A percentile compares a stretch with the other conserved stretches of the same genome.
phyloP scores from a whole-genome alignment of 805 yeast species.

The Diddensiella transvaalensis region DNA sequence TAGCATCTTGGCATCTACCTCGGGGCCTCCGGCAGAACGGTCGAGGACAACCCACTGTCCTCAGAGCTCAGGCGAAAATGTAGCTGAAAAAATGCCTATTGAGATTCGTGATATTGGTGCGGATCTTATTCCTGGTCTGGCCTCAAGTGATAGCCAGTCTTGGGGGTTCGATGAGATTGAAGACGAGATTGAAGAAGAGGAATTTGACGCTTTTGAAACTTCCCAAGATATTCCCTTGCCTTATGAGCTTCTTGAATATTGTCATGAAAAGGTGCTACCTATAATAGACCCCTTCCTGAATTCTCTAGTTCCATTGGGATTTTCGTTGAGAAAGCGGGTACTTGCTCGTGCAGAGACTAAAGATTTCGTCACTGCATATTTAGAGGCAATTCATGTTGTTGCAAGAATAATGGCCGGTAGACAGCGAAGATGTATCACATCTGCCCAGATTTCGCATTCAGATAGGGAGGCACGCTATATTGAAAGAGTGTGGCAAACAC shows the following conservation, averaged over 20 bases:
- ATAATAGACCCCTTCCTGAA: constrained; percentile 16
- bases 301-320: constrained; percentile 21
- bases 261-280: constrained; percentile 23
- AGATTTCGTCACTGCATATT: constrained; percentile 20
- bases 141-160: not conserved
- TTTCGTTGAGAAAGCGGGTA: constrained; percentile 21
- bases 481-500: constrained; percentile 20
- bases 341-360: constrained; percentile 23
- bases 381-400: constrained; percentile 22
- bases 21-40: not conserved
- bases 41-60: no score
- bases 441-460: constrained; percentile 10
- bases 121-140: not conserved
- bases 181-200: constrained; percentile 28
- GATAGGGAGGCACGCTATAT: constrained; percentile 25
- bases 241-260: constrained; percentile 20
- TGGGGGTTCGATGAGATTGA: constrained; percentile 8
- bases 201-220: constrained; percentile 20
- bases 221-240: constrained; percentile 29
- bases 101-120: no score
- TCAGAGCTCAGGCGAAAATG: no score
- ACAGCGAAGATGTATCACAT: constrained; percentile 13
- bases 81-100: no score
- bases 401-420: constrained; percentile 27
- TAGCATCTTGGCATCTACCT: constrained; percentile 9